Evolutionary conservation across 441 rosid species (phyloP).

Genomic region (Erodium trifolium): DNA sequence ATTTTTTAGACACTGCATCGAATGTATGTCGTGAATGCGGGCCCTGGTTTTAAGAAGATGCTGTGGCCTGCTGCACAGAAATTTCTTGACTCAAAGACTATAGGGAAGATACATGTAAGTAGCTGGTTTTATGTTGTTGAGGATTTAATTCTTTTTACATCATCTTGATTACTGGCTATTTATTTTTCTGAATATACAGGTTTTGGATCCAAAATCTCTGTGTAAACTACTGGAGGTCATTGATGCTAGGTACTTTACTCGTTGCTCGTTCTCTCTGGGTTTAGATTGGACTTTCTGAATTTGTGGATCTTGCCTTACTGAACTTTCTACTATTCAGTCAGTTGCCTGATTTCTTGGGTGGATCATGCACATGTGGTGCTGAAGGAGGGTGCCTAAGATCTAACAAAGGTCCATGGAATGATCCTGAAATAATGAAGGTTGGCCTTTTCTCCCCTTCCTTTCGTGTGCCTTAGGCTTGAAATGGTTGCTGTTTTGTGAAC

Average conservation of each 20-base stretch:
- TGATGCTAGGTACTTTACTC: constrained; percentile 55
- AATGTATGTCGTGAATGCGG: constrained; percentile 90
- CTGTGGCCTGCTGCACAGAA: constrained; percentile 99
- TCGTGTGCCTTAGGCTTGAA: constrained; percentile 12
- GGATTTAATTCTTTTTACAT: constrained; percentile 11
- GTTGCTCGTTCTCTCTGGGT: constrained; percentile 15
- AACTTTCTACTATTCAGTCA: constrained; percentile 47
- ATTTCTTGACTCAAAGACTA: constrained; percentile 77
- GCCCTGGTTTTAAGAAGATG: constrained; percentile 89
- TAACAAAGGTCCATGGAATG: constrained; percentile 95
- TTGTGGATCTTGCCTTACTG: neutral
- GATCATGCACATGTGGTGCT: constrained; percentile 71
- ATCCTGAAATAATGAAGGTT: constrained; percentile 87
- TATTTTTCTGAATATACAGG: constrained; percentile 40
- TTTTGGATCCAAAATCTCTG: constrained; percentile 72
- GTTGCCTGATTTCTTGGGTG: constrained; percentile 93
- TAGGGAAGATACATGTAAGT: constrained; percentile 70
- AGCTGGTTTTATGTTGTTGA: constrained; percentile 18
- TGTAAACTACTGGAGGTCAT: constrained; percentile 66
- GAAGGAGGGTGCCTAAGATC: constrained; percentile 96
- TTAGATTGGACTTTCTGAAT: constrained; percentile 13
- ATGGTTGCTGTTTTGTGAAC: constrained; percentile 10
- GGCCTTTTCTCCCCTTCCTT: constrained; percentile 4
- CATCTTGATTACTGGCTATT: neutral
- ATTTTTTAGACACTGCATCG: constrained; percentile 68